These are phyloP conservation scores for Pleurotus citrinopileatus DNA, from an alignment of 768 basidiomycete species.

Conservation along the genomic window DNA sequence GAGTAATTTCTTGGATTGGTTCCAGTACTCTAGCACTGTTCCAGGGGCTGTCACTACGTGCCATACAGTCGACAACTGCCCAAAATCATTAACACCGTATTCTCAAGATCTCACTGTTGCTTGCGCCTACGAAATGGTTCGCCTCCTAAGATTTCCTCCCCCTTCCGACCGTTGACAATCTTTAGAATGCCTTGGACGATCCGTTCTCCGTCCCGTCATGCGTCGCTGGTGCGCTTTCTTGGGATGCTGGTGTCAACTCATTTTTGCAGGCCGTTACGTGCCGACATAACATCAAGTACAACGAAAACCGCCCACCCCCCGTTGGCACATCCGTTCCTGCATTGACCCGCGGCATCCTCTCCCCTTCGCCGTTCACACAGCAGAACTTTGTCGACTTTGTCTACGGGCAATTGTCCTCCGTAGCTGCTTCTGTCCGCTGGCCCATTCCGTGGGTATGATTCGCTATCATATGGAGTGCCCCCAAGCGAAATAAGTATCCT, in stretches of 20 bases:
- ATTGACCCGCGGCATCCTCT: constrained; percentile 5
- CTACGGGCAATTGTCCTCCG: background rate
- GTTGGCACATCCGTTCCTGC: constrained; percentile 10
- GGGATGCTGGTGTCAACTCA: constrained; percentile 13
- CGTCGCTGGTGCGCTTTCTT: constrained; percentile 13
- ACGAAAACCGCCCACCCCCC: constrained; percentile 1
- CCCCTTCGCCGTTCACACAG: constrained; percentile 10
- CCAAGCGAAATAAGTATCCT: too few species aligned
- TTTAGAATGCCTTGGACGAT: constrained; percentile 11
- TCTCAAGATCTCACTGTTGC: constrained; percentile 8
- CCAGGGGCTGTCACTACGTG: constrained; percentile 12
- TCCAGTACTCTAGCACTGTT: constrained; percentile 14
- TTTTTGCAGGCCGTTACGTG: constrained; percentile 14
- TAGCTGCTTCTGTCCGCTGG: constrained; percentile 5
- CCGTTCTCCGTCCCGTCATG: constrained; percentile 13
- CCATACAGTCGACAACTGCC: constrained; percentile 6
- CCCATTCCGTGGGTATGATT: background rate
- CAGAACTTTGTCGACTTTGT: constrained; percentile 12
- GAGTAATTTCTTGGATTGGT: constrained; percentile 15
- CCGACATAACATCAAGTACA: constrained; percentile 10
- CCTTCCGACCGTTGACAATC: background rate
- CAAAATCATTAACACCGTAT: constrained; percentile 11
- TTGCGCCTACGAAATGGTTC: constrained; percentile 10
- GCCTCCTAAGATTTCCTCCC: background rate
- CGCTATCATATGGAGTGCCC: too few species aligned